Conservation (phyloP, 805 yeast species). For the Tetrapisispora nanseiensis region DNA sequence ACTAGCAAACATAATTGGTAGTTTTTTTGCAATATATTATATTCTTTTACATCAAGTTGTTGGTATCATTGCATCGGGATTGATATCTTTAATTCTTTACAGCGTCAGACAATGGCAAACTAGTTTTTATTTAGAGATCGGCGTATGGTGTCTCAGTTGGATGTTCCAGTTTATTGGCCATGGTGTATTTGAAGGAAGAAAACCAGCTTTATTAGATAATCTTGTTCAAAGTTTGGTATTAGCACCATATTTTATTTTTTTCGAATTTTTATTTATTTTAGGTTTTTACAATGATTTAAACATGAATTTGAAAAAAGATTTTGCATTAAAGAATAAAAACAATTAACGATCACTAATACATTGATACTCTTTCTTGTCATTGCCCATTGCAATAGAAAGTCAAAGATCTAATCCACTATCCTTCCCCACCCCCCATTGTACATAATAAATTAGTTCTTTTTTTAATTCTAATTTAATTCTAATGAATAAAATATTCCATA, state of each 20-base stretch:
- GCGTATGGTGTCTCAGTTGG: slow-evolving; percentile 56
- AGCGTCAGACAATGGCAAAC: not conserved
- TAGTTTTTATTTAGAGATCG: slow-evolving; percentile 5
- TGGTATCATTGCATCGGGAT: slow-evolving; percentile 38
- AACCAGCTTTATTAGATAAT: slow-evolving; percentile 83
- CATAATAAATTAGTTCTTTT: too few relatives aligned
- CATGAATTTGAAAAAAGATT: slow-evolving; percentile 1
- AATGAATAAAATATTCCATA: too few relatives aligned
- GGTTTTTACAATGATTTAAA: slow-evolving; percentile 41
- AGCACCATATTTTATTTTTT: slow-evolving; percentile 84
- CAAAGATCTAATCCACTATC: too few relatives aligned
- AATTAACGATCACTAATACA: not conserved
- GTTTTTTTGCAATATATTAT: slow-evolving; percentile 50
- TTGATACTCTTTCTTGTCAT: too few relatives aligned
- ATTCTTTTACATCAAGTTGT: slow-evolving; percentile 41
- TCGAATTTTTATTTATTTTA: slow-evolving; percentile 60
- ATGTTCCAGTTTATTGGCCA: slow-evolving; percentile 81
- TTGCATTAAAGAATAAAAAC: not conserved
- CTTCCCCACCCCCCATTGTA: too few relatives aligned
- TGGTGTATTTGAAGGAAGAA: slow-evolving; percentile 64
- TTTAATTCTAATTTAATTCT: too few relatives aligned
- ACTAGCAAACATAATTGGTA: not conserved
- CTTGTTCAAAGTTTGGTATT: slow-evolving; percentile 74
- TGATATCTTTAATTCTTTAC: slow-evolving; percentile 29
- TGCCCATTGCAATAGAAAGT: too few relatives aligned